Evolutionary conservation across 305 asterid species (phyloP), one percentile per base, ranked within the genome.

Genomic region (Caryopteris hybrid): DNA sequence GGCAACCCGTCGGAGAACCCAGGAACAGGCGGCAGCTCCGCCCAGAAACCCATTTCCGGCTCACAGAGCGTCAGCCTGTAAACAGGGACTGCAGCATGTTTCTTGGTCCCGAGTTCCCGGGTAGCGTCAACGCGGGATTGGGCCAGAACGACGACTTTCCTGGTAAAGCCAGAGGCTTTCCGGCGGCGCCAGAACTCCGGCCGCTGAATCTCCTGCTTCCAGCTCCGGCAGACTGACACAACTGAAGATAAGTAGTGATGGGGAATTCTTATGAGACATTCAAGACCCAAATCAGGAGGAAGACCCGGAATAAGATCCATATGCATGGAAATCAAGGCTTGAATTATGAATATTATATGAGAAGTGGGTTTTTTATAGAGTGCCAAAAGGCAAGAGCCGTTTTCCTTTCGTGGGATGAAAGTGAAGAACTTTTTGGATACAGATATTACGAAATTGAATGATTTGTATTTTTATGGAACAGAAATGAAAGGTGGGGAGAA

Each of bases 271-370:
- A 84, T 71, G 1, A 88, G 71, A 47, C 97, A 90, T 18, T 88
- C 88, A 0, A 81, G 78, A 2, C 88, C 94, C 27, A 88, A 14
- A 56, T 90, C 93, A 31, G 68, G 16, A 1, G 93, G 95, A 38
- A 90, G 90, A 64, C 77, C 79, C 48, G 95, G 88, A 59, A 87
- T 69, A 51, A 87, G 80, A 73, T 85, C 92, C 86, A 79, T 82
- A 34, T 27, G 21, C 17, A 21, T 14, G 42, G 5, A 25, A 2
- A 54, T 34, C 13, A 62, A 55, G 70, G n/a, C 36, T 33, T 55
- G 18, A 22, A 1, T 31, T 31, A n/a, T n/a, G n/a, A n/a, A n/a
- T n/a, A n/a, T n/a, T n/a, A n/a, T n/a, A n/a, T n/a, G 36, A 64
- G 71, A 46, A 3, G 13, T 39, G 20, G 0, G 3, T 2, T 16